Base-by-base conservation (phyloP, 1,284 basidiomycete genomes). In the Acaromyces ingoldii region DNA sequence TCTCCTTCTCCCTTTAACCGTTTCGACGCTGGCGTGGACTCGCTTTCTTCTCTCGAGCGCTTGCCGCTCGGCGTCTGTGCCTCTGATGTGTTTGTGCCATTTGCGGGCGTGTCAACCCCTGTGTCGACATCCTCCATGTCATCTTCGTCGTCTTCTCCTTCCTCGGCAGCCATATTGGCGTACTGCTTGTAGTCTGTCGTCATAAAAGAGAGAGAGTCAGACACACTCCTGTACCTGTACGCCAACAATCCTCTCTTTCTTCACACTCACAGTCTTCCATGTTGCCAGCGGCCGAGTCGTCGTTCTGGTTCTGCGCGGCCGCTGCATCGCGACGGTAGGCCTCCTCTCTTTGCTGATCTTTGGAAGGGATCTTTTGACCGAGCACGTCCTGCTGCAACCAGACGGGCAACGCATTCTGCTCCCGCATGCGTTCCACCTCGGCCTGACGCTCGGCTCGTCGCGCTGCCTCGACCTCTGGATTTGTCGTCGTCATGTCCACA, bases 351-450 rank as follows among this genome's bases (percentile, higher is more conserved):
- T 10, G 17, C 11, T 45, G 13, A 13, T 15, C 43, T 31, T 33
- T 28, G 24, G 39, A 22, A 19, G 38, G 31, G 48, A 36, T 34
- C 46, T 26, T 48, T 25, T 9, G 17, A 91, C 92, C 25, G 93
- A 80, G 17, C 89, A 85, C 0, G 92, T 96, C 58, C 75, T 89
- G 86, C 58, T 91, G 81, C 78, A 95, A 88, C 93, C 93, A 97
- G 7, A 85, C 81, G 0, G 93, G 93, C 40, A 98, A 78, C 0
- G 85, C 83, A 72, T 97, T 97, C 78, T 96, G 91, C 74, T 86
- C 83, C 49, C 81, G 77, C 62, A 61, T 55, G 37, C 60, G 53
- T 22, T 68, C 67, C 45, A 65, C 71, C 25, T 70, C 64, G 21
- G 53, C 57, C 30, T 63, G 59, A 49, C 62, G 59, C 44, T 70